Evolutionary conservation across 1,139 yeast species (phyloP).

Genomic region (Williopsis jadinii): DNA sequence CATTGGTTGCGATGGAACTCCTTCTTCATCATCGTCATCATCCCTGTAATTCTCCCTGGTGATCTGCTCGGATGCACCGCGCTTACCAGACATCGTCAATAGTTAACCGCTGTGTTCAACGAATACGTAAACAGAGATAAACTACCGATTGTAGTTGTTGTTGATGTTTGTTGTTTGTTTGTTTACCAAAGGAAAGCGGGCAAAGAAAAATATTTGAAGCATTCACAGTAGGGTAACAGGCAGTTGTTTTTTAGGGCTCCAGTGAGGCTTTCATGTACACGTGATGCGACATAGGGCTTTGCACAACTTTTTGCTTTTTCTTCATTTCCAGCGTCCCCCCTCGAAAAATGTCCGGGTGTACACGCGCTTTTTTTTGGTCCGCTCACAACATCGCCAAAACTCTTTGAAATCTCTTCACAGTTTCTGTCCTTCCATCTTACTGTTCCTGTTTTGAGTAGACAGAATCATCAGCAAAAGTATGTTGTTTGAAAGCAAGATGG

Average conservation of each 20-base stretch:
- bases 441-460: neutral
- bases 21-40: conserved; percentile 30
- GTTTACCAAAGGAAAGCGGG: neutral
- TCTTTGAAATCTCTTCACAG: too few species aligned
- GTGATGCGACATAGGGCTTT: too few species aligned
- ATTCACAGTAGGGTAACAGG: neutral
- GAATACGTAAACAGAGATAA: too few species aligned
- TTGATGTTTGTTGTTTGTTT: conserved; percentile 1
- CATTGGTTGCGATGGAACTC: conserved; percentile 27
- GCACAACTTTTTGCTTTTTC: too few species aligned
- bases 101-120: too few species aligned
- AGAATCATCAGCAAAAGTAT: conserved; percentile 14
- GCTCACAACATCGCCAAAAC: neutral
- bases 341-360: too few species aligned
- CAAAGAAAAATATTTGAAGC: neutral
- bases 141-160: too few species aligned
- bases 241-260: too few species aligned
- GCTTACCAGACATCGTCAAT: conserved; percentile 32
- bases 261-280: too few species aligned
- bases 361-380: neutral
- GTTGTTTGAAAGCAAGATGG: conserved; percentile 1
- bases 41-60: conserved; percentile 36
- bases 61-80: conserved; percentile 57
- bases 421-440: too few species aligned
- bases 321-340: too few species aligned